phyloP scores from a whole-genome alignment of 75 land plant species.

The Gnetum montanum region DNA sequence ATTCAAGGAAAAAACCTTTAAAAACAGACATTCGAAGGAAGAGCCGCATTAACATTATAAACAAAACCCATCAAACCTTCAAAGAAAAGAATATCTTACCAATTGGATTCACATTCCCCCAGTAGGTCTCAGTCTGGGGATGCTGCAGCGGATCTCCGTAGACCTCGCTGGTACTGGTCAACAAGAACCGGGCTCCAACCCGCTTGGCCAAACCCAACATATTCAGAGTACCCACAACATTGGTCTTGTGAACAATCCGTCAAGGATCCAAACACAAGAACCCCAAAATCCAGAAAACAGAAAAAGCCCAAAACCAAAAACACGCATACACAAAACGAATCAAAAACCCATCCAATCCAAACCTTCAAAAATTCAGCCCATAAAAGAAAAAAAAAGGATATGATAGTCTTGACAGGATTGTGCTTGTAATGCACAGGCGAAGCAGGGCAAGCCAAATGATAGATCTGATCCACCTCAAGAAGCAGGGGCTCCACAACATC shows the following conservation, averaged over 20 bases:
- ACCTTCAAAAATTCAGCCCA: conserved; percentile 1
- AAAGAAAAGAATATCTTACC: conserved; percentile 23
- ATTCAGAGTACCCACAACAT: conserved; percentile 81
- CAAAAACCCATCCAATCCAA: background rate
- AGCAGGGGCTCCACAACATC: conserved; percentile 92
- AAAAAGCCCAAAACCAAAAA: conserved; percentile 1
- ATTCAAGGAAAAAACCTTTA: background rate
- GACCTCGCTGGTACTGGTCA: conserved; percentile 82
- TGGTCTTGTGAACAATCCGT: conserved; percentile 52
- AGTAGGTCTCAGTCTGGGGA: conserved; percentile 72
- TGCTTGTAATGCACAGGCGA: conserved; percentile 98
- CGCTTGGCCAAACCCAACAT: conserved; percentile 84
- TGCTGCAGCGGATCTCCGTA: conserved; percentile 89
- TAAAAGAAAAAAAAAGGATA: conserved; percentile 48
- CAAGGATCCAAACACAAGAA: conserved; percentile 1
- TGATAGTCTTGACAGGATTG: conserved; percentile 98
- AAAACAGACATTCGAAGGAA: no score
- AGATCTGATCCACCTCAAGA: conserved; percentile 96
- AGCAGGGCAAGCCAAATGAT: conserved; percentile 96
- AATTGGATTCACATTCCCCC: conserved; percentile 90
- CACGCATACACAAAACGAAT: background rate
- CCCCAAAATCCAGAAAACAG: background rate
- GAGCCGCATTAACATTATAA: no score
- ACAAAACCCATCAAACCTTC: no score
- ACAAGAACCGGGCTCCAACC: conserved; percentile 66